Conservation (phyloP, 139 green algal species). For the Tetradesmus obliquus region DNA sequence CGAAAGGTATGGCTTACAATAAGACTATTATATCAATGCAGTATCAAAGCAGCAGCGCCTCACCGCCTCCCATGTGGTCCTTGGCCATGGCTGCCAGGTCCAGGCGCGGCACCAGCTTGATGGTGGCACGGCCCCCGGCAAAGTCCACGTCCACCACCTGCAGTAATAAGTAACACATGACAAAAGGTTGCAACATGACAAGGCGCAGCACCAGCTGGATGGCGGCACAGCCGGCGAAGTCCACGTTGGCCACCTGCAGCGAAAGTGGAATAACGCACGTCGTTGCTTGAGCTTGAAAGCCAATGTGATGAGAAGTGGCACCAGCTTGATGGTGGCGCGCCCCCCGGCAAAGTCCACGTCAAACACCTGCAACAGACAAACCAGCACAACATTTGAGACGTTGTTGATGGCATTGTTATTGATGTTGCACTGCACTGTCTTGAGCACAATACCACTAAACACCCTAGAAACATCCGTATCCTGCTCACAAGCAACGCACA, state of each 20-base stretch:
- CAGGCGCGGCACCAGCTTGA: conserved; percentile 87
- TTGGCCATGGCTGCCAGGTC: conserved; percentile 79
- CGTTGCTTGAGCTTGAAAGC: no score
- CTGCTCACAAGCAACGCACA: no score
- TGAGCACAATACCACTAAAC: no score
- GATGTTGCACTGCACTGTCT: no score
- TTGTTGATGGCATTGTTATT: no score
- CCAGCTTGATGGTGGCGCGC: conserved; percentile 64
- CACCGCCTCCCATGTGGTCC: neutral
- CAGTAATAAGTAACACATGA: neutral
- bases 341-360: conserved; percentile 78
- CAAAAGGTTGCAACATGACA: neutral
- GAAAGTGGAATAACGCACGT: no score
- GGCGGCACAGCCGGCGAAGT: no score
- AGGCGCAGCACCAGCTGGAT: neutral
- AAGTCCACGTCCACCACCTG: conserved; percentile 82
- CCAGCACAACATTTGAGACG: no score
- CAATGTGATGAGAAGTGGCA: conserved; percentile 44
- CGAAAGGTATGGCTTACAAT: neutral
- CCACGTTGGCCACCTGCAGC: no score
- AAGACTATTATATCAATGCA: no score
- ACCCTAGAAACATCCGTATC: no score
- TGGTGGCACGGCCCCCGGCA: conserved; percentile 49
- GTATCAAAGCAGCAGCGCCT: neutral
- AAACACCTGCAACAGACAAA: conserved; percentile 45